Base-by-base conservation (phyloP, 2,329 filamentous ascomycete genomes). In the Gyromitra esculenta region DNA sequence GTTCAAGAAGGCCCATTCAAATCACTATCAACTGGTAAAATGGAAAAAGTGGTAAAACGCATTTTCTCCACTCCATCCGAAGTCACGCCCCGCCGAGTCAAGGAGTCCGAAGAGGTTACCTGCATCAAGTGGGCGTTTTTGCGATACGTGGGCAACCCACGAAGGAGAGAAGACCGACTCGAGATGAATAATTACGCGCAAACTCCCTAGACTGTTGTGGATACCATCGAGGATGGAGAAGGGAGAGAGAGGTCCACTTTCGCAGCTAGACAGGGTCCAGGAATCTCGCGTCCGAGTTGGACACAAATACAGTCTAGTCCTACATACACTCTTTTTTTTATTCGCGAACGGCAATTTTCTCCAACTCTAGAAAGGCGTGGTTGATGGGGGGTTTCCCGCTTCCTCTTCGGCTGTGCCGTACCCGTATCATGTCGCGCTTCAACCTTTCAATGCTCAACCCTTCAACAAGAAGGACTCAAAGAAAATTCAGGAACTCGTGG, bases 1-100 rank as follows among this genome's bases (percentile, higher is more conserved):
- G 48, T 65, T 62, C 69, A 65, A 60, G 60, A 65, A 72, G 35
- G 69, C 37, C 64, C 41, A 56, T 56, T 64, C n/a, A 21, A 75
- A 18, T 63, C n/a, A 45, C 18, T 50, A 31, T 41, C 31, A 5
- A 35, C 41, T 41, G 48, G 18, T 13, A 43, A 54, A 54, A 68
- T 41, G 54, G 43, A 21, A 57, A 25, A 45, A 60, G 8, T 7
- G 57, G 13, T 11, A 56, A 35, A 18, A 21, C 31, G 35, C 52
- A 31, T 54, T 37, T 41, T 50, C 45, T 31, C 13, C 18, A 21
- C n/a, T 13, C 8, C 25, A 31, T 8, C 54, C 1, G n/a, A 56
- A 50, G 63, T 68, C 70, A 73, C 41, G 54, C 45, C 18, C n/a
- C 48, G 45, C 48, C 7, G 43, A 63, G 68, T 64, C 57, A 72